Evolutionary conservation across 805 yeast species (phyloP), one percentile per base, ranked within the genome.

Genomic region (Candida anglica): DNA sequence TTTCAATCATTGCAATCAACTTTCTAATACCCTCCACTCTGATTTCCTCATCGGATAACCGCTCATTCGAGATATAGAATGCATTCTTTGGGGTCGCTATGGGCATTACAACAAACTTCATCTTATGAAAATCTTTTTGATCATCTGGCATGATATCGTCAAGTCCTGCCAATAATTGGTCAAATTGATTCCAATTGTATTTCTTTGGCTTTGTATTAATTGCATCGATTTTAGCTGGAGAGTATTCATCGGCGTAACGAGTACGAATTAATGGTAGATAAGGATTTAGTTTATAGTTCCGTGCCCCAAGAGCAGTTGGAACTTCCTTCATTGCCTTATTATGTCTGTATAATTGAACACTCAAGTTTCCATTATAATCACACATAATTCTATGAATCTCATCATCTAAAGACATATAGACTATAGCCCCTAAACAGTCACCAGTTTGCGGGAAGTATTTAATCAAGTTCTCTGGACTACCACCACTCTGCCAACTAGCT

Each of bases 161-260:
- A 52, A 81, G 85, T 0, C 98, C 98, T 0, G 97, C 95, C n/a
- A 89, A 56, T 16, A 76, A 75, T 50, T 87, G 96, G 61, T 93
- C 99, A 44, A 89, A 69, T 41, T 80, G 83, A 46, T 89, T 89
- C 98, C 98, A 93, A 41, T 89, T 88, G 41, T 77, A 74, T 10
- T 66, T 62, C 28, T 72, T 58, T 3, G 81, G 73, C 21, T 71
- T 71, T 11, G 69, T 69, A 27, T 72, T 71, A 14, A 75, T 60
- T 2, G 79, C 75, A 39, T 77, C 78, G 5, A 81, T 71, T 36
- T 63, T 67, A 1, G 87, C 71, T 3, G 71, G 64, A 16, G 75
- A 62, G 49, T 81, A 89, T 10, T 65, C 70, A 28, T 73, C 78
- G 21, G 87, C 89, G 52, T 86, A 86, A 36, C 93, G 66, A 0